Evolutionary conservation across 306 rosid genomes (phyloP), one percentile per base, ranked within the genome.

Genomic region (Castanospermum australe): DNA sequence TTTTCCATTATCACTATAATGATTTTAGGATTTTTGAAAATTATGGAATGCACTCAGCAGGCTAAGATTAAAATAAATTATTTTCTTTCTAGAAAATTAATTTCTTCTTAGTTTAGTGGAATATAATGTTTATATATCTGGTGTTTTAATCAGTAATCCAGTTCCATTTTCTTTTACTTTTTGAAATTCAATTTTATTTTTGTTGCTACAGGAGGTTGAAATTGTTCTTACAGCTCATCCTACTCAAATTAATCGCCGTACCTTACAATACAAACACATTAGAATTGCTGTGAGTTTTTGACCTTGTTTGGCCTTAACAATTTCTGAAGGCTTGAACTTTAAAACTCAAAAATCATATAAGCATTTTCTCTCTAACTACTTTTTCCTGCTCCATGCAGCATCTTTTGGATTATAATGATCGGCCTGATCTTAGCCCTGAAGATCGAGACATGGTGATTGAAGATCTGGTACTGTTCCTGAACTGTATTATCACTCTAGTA

Each of bases 161-260:
- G 22, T 82, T 50, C 38, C 54, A 18, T 25, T 59, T 65, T 52
- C 60, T 71, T 73, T 33, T 76, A 18, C 38, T 8, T 66, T 57
- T 62, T 48, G 62, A 42, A 25, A 39, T 55, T 86, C 68, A 32
- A 15, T 55, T 78, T 67, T 22, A 6, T 52, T 65, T 79, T 20
- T 73, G 47, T 84, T 74, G 70, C 33, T 47, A 41, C 90, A 94
- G 98, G 97, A 70, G 85, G 94, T 92, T 77, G 98, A 94, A 82
- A 94, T 94, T 88, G 98, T 94, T 86, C 98, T 94, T 75, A 94
- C 97, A 5, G 98, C 98, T 68, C 98, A 92, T 88, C 98, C 98
- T 74, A 94, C 98, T 12, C 98, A 94, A 90, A 94, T 94, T 51
- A 94, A 94, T 82, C 97, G 98, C 7, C 94, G 97, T 4, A 94